Evolutionary conservation across 306 rosid species (phyloP).

Genomic region (Spatholobus suberectus): DNA sequence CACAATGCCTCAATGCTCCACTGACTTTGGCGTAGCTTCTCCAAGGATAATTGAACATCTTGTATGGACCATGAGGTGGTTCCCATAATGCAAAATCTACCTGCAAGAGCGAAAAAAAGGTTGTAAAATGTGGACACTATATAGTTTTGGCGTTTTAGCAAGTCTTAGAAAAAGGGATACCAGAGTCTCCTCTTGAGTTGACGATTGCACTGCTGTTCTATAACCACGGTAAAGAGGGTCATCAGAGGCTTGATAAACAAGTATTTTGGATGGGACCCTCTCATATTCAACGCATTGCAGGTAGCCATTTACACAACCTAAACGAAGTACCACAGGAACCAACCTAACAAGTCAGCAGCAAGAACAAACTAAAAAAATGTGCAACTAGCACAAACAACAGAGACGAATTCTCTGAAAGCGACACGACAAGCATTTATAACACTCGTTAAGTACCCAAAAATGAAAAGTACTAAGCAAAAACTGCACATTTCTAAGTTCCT

Average conservation of each 20-base stretch:
- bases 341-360: constrained; percentile 6
- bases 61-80: constrained; percentile 85
- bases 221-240: constrained; percentile 76
- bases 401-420: neutral
- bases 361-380: neutral
- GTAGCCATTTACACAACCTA: constrained; percentile 71
- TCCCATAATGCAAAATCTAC: constrained; percentile 82
- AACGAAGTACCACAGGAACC: constrained; percentile 24
- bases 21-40: constrained; percentile 64
- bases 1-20: constrained; percentile 85
- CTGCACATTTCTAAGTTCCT: neutral
- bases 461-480: neutral
- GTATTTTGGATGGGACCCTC: constrained; percentile 79
- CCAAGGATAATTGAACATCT: constrained; percentile 72
- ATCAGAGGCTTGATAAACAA: constrained; percentile 75
- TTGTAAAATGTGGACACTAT: neutral
- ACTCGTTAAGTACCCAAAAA: neutral
- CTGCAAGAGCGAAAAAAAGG: constrained; percentile 39
- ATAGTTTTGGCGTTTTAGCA: neutral
- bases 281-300: constrained; percentile 72
- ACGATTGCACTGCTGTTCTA: constrained; percentile 76
- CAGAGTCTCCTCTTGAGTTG: constrained; percentile 78
- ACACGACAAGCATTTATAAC: neutral
- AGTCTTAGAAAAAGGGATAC: constrained; percentile 44
- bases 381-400: neutral